Evolutionary conservation across 495 filamentous ascomycete species (phyloP).

Genomic region (Antarctomyces pellizariae): DNA sequence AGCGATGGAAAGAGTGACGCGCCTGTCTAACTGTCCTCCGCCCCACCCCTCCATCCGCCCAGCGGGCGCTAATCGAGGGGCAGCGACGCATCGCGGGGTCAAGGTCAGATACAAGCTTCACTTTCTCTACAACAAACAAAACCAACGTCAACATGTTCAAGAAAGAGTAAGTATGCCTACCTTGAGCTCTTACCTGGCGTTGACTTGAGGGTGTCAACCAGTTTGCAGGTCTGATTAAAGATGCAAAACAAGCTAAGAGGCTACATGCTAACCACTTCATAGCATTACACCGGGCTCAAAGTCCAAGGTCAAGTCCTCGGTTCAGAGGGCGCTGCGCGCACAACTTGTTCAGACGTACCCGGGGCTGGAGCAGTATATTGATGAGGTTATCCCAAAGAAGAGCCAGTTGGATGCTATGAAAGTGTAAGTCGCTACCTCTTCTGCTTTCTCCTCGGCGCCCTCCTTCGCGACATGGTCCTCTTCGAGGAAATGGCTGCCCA

Average conservation of each 20-base stretch:
- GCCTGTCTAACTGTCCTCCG: background rate
- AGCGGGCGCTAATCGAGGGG: slow-evolving; percentile 7
- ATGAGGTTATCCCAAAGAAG: slow-evolving; percentile 91
- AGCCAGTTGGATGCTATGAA: slow-evolving; percentile 79
- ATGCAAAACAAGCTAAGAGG: slow-evolving; percentile 13
- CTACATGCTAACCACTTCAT: slow-evolving; percentile 7
- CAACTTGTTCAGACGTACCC: slow-evolving; percentile 70
- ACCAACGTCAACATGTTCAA: slow-evolving; percentile 54
- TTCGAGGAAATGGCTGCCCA: background rate
- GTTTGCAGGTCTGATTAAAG: slow-evolving; percentile 3
- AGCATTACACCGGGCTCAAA: slow-evolving; percentile 60
- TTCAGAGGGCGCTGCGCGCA: slow-evolving; percentile 62
- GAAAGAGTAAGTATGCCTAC: slow-evolving; percentile 41
- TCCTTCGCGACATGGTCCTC: no score
- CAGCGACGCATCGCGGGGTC: background rate
- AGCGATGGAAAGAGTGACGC: background rate
- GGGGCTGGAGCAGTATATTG: slow-evolving; percentile 65
- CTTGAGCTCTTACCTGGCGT: background rate
- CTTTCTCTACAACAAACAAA: slow-evolving; percentile 2
- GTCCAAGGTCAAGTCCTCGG: slow-evolving; percentile 94
- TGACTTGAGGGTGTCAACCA: background rate
- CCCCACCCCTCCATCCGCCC: slow-evolving; percentile 2
- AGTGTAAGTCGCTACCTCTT: slow-evolving; percentile 23
- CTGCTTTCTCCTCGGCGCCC: background rate
- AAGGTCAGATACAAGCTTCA: no score